phyloP scores from a whole-genome alignment of 1,284 basidiomycete genomes.

The Sphaerobolus stellatus region DNA sequence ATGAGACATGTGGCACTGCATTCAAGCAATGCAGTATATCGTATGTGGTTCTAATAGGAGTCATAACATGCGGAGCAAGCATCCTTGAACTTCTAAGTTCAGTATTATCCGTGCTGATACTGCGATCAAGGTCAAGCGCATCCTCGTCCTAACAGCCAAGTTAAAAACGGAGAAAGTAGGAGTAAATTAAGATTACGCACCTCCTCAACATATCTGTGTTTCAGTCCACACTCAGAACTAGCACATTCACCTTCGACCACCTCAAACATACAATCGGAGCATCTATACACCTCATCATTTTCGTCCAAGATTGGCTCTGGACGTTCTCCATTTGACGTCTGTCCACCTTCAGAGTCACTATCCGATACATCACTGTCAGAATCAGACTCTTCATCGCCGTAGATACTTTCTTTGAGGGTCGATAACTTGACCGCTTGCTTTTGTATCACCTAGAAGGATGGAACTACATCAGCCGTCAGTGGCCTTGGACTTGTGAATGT shows the following conservation, averaged over 20 bases:
- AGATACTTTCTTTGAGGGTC: too few relatives aligned
- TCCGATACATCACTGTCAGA: too few relatives aligned
- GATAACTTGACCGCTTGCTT: too few relatives aligned
- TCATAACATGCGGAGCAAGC: not conserved
- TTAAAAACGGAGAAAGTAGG: not conserved
- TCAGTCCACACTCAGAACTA: not conserved
- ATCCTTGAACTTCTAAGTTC: not conserved
- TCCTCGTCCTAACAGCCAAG: too few relatives aligned
- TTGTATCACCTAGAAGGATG: too few relatives aligned
- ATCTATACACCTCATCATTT: not conserved
- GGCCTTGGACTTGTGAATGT: too few relatives aligned
- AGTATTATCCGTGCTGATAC: not conserved
- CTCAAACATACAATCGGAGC: not conserved
- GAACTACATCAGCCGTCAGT: too few relatives aligned
- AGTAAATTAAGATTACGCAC: not conserved
- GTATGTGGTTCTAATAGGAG: not conserved
- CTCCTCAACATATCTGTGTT: too few relatives aligned
- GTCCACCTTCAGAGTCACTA: too few relatives aligned
- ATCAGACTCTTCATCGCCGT: too few relatives aligned
- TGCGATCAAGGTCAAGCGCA: too few relatives aligned
- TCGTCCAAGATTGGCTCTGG: not conserved
- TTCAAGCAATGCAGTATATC: slow-evolving; percentile 25
- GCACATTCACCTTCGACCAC: not conserved
- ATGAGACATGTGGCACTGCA: slow-evolving; percentile 36
- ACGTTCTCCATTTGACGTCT: too few relatives aligned